Conservation (phyloP, 2,329 filamentous ascomycete species). For the Rhynchosporium agropyri region DNA sequence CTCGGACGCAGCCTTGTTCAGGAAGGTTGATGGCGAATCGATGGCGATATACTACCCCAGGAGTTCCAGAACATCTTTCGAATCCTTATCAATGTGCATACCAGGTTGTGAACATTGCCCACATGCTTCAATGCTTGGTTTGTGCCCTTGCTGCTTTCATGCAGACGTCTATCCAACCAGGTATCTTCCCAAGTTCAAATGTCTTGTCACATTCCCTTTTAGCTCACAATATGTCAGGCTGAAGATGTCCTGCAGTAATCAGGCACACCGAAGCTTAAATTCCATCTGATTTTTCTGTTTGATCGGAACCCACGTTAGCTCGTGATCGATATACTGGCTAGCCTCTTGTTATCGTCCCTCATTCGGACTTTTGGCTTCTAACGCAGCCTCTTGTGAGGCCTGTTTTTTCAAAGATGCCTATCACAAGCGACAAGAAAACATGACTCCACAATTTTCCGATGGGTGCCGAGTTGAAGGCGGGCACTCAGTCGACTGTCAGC, state of each 20-base stretch:
- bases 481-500: conserved; percentile 15
- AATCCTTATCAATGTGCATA: conserved; percentile 9
- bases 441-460: conserved; percentile 8
- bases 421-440: conserved; percentile 1
- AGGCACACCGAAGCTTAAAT: conserved; percentile 26
- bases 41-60: conserved; percentile 10
- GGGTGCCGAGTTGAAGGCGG: conserved; percentile 23
- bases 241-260: conserved; percentile 25
- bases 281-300: conserved; percentile 15
- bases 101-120: background rate
- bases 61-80: background rate
- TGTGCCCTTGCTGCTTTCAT: background rate
- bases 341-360: conserved; percentile 6
- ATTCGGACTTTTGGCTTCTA: conserved; percentile 22
- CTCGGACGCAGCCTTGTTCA: conserved; percentile 7
- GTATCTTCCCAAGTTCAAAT: conserved; percentile 3
- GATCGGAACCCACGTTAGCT: conserved; percentile 24
- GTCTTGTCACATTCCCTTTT: conserved; percentile 29
- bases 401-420: conserved; percentile 6
- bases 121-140: conserved; percentile 6
- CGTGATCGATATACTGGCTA: conserved; percentile 24
- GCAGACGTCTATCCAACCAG: conserved; percentile 11
- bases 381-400: conserved; percentile 9
- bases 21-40: conserved; percentile 14
- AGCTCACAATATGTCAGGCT: conserved; percentile 6